phyloP scores from a whole-genome alignment of 768 basidiomycete species.

The Lyophyllum decastes region DNA sequence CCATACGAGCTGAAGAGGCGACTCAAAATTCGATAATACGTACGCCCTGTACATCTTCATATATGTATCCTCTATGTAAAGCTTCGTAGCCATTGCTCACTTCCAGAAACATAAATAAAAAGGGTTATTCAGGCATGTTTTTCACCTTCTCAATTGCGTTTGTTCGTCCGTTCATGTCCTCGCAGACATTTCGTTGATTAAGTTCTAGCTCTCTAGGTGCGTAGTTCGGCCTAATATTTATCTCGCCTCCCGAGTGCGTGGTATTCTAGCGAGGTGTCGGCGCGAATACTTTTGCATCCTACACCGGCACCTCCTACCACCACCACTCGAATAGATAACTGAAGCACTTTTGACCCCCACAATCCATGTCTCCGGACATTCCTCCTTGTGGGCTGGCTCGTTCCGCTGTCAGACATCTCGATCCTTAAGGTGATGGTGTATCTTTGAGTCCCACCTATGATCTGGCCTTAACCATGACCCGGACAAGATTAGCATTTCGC shows the following conservation, averaged over 20 bases:
- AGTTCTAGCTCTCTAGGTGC: not conserved
- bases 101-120: not conserved
- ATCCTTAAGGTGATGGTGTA: too few relatives aligned
- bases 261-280: slow-evolving; percentile 31
- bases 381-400: slow-evolving; percentile 51
- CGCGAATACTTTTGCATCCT: slow-evolving; percentile 27
- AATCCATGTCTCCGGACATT: slow-evolving; percentile 18
- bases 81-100: not conserved
- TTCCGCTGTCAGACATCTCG: slow-evolving; percentile 68
- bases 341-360: slow-evolving; percentile 61
- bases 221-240: not conserved
- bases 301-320: slow-evolving; percentile 38
- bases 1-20: slow-evolving; percentile 23
- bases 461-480: not conserved
- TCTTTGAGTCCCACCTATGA: not conserved
- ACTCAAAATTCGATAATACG: slow-evolving; percentile 16
- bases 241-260: slow-evolving; percentile 5
- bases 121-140: not conserved
- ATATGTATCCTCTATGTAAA: not conserved
- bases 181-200: too few relatives aligned
- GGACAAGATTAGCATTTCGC: not conserved
- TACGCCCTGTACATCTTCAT: not conserved
- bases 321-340: slow-evolving; percentile 43
- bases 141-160: too few relatives aligned
- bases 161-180: too few relatives aligned